Evolutionary conservation across 257 asterid genomes (phyloP), one percentile per base, ranked within the genome.

Genomic region (Salvia hispanica): DNA sequence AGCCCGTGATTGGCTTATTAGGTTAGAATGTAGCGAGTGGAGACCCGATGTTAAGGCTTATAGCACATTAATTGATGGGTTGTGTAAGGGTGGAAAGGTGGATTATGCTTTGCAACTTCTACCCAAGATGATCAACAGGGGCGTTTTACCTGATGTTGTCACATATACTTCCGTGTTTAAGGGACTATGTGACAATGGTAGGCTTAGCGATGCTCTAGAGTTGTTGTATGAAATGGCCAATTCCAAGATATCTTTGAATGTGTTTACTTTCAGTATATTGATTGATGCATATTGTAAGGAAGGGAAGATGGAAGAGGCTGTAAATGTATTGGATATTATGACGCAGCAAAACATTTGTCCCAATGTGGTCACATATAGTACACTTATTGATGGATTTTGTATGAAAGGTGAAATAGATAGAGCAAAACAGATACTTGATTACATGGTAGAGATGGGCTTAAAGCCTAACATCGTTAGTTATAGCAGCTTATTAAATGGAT

Each of bases 51-150:
- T 58, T 12, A 2, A 16, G 6, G 10, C 64, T 25, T 73, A 66
- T 34, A 73, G 5, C 3, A 16, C 64, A 0, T 33, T 66, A 12
- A 25, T 73, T 50, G 77, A 73, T 13, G 69, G 66, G 10, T 61
- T 61, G 0, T 69, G 74, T 10, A 51, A 51, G 9, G 57, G 7
- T 7, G 33, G 33, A 51, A 16, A 16, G 57, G 16, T 51, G 57
- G 31, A 51, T 13, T 2, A 16, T 2, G 57, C 33, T 15, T 51
- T 51, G 57, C 33, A 51, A 51, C 21, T 18, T 18, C 21, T 18
- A 18, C 21, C 21, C 21, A 18, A 18, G 21, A 18, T 18, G 21
- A 18, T 18, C 21, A 18, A 18, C 21, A 18, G 1, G 21, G 21
- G 21, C 21, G 1, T 18, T 18, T 18, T 18, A 18, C 21, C 21